Evolutionary conservation across 257 asterid species (phyloP), one percentile per base, ranked within the genome.

Genomic region (Sherardia arvensis): DNA sequence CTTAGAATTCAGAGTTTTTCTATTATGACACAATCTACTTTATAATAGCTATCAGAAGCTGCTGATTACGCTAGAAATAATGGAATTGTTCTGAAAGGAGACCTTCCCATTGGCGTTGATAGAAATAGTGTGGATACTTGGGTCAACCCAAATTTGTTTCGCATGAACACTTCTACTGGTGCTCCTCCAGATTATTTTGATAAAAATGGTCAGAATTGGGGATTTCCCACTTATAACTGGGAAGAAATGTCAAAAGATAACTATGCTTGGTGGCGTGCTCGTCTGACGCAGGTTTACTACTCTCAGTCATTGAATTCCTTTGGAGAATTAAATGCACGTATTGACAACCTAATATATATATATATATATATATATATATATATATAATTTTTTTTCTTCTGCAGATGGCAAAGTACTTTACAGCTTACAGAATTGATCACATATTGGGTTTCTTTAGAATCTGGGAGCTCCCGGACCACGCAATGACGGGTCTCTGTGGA

Each of bases 221-320:
- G 99, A 21, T 92, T 92, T 77, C 99, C 99, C 30, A 92, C 97
- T 61, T 92, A 92, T 74, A 92, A 92, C 77, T 92, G 99, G 99
- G 99, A 92, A 81, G 99, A 92, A 75, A 92, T 92, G 99, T 92
- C 97, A 8, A 92, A 87, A 73, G 99, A 92, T 69, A 89, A 92
- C 75, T 92, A 92, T 78, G 94, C 77, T 56, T 92, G 99, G 99
- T 92, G 99, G 99, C 87, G 96, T 66, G 84, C 85, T 80, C 97
- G 99, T 83, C 78, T 92, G 58, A 79, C 94, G 29, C 97, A 92
- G 96, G 99, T 92, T 70, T 65, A 48, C 60, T 33, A 40, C 8
- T 56, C 66, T 56, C 61, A 38, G 47, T 38, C 53, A 47, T 18
- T 53, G 61, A 15, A 7, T 36, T 34, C 34, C 65, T 61, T 70